phyloP scores from a whole-genome alignment of 2,329 filamentous ascomycete genomes.

The Monosporascus sp. region DNA sequence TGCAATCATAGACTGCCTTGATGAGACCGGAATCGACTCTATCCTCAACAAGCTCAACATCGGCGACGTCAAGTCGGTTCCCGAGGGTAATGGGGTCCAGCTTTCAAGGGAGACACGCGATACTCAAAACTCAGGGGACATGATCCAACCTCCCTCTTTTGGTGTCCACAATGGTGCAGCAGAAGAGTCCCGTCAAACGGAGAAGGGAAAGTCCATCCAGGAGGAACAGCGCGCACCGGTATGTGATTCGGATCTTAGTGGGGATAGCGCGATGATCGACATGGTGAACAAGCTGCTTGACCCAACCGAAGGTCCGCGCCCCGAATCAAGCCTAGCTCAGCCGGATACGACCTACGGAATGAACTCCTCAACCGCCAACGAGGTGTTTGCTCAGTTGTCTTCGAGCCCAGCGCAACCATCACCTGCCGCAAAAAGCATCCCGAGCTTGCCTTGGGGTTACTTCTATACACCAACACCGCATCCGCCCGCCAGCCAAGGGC shows the following conservation, averaged over 20 bases:
- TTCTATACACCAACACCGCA: slow-evolving; percentile 30
- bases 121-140: background rate
- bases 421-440: slow-evolving; percentile 30
- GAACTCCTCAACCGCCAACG: slow-evolving; percentile 46
- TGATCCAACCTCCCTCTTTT: slow-evolving; percentile 2
- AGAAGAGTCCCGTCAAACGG: background rate
- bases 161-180: background rate
- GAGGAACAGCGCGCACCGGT: slow-evolving; percentile 7
- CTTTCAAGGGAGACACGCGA: background rate
- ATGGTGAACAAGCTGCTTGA: slow-evolving; percentile 33
- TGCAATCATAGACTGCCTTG: slow-evolving; percentile 6
- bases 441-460: slow-evolving; percentile 47
- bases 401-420: slow-evolving; percentile 29
- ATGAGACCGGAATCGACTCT: slow-evolving; percentile 15
- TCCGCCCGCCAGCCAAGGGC: slow-evolving; percentile 16
- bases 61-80: slow-evolving; percentile 6
- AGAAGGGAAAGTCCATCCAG: slow-evolving; percentile 13
- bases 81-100: slow-evolving; percentile 4
- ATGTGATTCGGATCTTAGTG: slow-evolving; percentile 19
- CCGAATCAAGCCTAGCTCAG: slow-evolving; percentile 21
- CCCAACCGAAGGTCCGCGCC: slow-evolving; percentile 20
- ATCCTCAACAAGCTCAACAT: slow-evolving; percentile 19
- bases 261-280: slow-evolving; percentile 38
- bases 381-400: slow-evolving; percentile 40
- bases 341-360: slow-evolving; percentile 50